Conservation (phyloP, 2,329 filamentous ascomycete genomes). For the Xylariales sp. region DNA sequence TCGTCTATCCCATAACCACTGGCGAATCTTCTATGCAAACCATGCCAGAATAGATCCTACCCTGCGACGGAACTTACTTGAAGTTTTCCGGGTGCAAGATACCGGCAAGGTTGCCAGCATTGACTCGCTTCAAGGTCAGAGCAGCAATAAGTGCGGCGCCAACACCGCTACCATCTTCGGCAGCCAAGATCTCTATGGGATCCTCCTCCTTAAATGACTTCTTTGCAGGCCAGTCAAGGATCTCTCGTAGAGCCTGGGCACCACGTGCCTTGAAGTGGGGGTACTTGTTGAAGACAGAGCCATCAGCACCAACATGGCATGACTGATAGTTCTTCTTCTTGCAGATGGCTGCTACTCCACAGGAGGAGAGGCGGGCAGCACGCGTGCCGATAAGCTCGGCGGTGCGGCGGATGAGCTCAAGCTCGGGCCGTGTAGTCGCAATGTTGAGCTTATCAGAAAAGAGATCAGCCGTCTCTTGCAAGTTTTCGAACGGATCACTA, state of each 20-base stretch:
- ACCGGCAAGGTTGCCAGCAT: slow-evolving; percentile 58
- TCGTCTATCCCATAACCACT: no score
- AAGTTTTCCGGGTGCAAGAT: slow-evolving; percentile 64
- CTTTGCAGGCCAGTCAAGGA: slow-evolving; percentile 86
- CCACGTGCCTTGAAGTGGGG: slow-evolving; percentile 95
- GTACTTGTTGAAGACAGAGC: slow-evolving; percentile 98
- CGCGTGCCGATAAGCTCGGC: slow-evolving; percentile 94
- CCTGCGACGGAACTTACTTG: slow-evolving; percentile 27
- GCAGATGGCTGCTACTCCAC: slow-evolving; percentile 92
- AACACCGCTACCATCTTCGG: slow-evolving; percentile 96
- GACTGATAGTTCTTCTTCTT: slow-evolving; percentile 87
- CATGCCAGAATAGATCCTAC: no score
- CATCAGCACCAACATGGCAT: slow-evolving; percentile 94
- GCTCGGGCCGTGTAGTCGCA: slow-evolving; percentile 66
- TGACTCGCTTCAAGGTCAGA: slow-evolving; percentile 59
- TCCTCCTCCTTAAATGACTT: slow-evolving; percentile 68
- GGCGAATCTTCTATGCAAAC: no score
- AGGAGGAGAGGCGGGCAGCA: slow-evolving; percentile 86
- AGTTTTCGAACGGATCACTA: slow-evolving; percentile 90
- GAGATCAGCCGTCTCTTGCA: slow-evolving; percentile 80
- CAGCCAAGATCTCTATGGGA: slow-evolving; percentile 79
- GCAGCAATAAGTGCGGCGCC: slow-evolving; percentile 90
- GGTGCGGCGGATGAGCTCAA: slow-evolving; percentile 82
- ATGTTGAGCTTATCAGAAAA: slow-evolving; percentile 75
- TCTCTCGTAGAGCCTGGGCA: slow-evolving; percentile 84